Base-by-base conservation (phyloP, 805 yeast genomes). In the Ogataea corticis region DNA sequence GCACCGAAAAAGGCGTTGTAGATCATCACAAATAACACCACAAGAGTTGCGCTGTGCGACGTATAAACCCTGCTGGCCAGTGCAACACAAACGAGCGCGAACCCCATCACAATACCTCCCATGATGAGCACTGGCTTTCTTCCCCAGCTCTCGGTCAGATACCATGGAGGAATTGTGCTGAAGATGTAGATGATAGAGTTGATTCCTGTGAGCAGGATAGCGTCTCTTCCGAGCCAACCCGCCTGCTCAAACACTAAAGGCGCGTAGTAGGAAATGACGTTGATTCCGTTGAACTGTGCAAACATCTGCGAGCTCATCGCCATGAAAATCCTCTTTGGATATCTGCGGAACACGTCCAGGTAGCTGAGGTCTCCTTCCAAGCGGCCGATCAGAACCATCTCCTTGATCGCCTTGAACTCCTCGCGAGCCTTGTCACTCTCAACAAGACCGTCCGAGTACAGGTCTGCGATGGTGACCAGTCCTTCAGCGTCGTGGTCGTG, bases 231-330 rank as follows among this genome's bases (percentile, higher is more conserved):
- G 7, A 76, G 67, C 96, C 97, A 91, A 21, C 97, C 97, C 2
- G 97, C 97, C 56, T 87, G 87, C 63, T 91, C 97, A 66, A 90
- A 91, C 38, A 90, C 96, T 66, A 91, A 70, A 2, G 97, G 96
- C 2, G 97, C 96, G 68, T 90, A 90, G 67, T 91, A 91, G 1
- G 95, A 83, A 44, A 91, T 87, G 41, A 91, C 92, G 61, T 90
- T 91, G 66, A 90, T 91, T 57, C 97, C 97, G 63, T 90, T 87
- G 63, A 91, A 72, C 66, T 91, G 97, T 2, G 97, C 97, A 72
- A 91, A 89, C 71, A 88, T 80, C 62, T 87, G 96, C 2, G 96
- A 85, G 29, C 89, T 80, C 81, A 94, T 88, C 2, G 96, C 97
- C 51, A 91, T 86, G 29, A 89, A 73, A 17, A 91, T 82, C 41